Conservation (phyloP, 345 rosid genomes). For the Kernera saxatilis region DNA sequence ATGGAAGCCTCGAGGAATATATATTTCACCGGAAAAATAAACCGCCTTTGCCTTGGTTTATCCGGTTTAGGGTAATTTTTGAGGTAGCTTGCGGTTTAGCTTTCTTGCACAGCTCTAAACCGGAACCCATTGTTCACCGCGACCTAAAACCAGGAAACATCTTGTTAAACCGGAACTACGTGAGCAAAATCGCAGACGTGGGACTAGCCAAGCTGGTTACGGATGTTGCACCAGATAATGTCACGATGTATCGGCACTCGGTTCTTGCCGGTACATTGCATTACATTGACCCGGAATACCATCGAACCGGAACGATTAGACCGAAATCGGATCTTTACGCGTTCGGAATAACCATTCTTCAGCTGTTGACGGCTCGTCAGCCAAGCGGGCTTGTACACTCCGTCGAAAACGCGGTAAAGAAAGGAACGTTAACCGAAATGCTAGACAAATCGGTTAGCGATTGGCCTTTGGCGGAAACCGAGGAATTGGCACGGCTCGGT, state of each 20-base stretch:
- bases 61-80: conserved; percentile 58
- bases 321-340: conserved; percentile 87
- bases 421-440: conserved; percentile 47
- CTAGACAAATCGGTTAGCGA: conserved; percentile 58
- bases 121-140: conserved; percentile 79
- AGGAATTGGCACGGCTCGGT: conserved; percentile 62
- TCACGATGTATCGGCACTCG: conserved; percentile 62
- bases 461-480: conserved; percentile 78
- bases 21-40: conserved; percentile 51
- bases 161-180: conserved; percentile 63
- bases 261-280: conserved; percentile 67
- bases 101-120: conserved; percentile 89
- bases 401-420: conserved; percentile 55
- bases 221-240: conserved; percentile 62
- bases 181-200: conserved; percentile 80
- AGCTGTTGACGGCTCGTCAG: conserved; percentile 49
- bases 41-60: conserved; percentile 75
- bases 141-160: conserved; percentile 82
- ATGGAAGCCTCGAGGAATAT: conserved; percentile 76
- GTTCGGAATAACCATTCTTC: conserved; percentile 63
- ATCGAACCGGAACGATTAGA: conserved; percentile 76
- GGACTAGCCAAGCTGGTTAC: conserved; percentile 74
- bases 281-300: conserved; percentile 90
- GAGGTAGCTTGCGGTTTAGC: conserved; percentile 86
- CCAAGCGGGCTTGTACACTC: conserved; percentile 48